Conservation (phyloP, 441 rosid genomes). For the Arabidopsis hybrid region DNA sequence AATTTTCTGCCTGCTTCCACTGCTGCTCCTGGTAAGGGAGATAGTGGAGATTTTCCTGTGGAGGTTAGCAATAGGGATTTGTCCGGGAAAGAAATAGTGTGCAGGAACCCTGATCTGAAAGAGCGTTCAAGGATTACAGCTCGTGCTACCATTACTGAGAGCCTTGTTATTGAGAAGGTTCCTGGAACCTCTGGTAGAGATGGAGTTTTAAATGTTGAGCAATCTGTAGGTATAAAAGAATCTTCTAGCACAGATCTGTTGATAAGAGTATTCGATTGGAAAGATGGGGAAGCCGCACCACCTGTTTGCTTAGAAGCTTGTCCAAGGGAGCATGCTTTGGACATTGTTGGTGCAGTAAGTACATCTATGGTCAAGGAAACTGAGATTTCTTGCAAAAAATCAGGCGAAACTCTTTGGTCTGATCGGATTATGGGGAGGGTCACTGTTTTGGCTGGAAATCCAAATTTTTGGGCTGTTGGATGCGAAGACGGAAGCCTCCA, state of each 20-base stretch:
- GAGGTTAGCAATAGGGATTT: conserved; percentile 54
- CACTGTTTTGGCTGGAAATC: conserved; percentile 94
- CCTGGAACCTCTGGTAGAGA: conserved; percentile 57
- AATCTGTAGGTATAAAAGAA: conserved; percentile 58
- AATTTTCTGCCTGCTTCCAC: conserved; percentile 54
- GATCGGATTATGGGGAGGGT: conserved; percentile 89
- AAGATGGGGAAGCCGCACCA: conserved; percentile 65
- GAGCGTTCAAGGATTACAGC: conserved; percentile 82
- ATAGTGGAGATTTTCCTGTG: conserved; percentile 50
- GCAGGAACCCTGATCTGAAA: conserved; percentile 61
- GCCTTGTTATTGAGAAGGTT: conserved; percentile 89
- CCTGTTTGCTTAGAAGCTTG: conserved; percentile 91
- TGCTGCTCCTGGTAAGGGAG: conserved; percentile 53
- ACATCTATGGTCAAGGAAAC: conserved; percentile 79
- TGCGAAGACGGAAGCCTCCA: conserved; percentile 96
- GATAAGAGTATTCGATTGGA: conserved; percentile 86
- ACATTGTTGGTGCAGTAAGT: conserved; percentile 71
- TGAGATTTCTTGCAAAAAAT: conserved; percentile 75
- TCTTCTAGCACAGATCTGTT: conserved; percentile 62
- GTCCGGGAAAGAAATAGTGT: conserved; percentile 53
- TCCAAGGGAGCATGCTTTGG: conserved; percentile 80
- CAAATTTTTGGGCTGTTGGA: conserved; percentile 98
- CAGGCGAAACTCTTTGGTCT: conserved; percentile 82
- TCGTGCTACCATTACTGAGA: conserved; percentile 74
- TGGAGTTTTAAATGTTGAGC: conserved; percentile 64